A percentile compares a stretch with the other conserved stretches of the same genome.
phyloP scores from a whole-genome alignment of 768 basidiomycete genomes.

The Macrolepiota fuliginosa region DNA sequence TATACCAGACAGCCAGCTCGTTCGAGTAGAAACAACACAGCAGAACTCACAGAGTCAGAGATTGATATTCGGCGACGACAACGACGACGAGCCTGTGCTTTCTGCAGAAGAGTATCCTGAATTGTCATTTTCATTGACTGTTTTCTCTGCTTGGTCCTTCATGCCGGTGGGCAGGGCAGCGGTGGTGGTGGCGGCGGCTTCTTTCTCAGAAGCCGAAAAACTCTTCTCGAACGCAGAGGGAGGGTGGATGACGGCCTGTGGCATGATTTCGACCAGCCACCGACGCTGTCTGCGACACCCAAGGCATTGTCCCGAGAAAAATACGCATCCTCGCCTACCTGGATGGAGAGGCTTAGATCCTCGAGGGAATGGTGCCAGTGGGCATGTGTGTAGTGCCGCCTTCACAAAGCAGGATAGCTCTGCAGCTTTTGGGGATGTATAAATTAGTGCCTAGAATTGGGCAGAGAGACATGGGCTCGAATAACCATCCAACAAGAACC shows the following conservation, averaged over 20 bases:
- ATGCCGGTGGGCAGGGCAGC: no score
- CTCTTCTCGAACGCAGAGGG: constrained; percentile 47
- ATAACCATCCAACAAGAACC: constrained; percentile 84
- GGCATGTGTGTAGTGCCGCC: no score
- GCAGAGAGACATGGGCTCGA: constrained; percentile 34
- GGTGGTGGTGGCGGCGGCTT: no score
- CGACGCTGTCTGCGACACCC: constrained; percentile 96
- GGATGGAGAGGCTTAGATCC: constrained; percentile 51
- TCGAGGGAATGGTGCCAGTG: constrained; percentile 22
- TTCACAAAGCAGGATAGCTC: constrained; percentile 15
- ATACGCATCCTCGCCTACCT: no score
- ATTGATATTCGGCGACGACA: constrained; percentile 21
- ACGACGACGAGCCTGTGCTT: neutral
- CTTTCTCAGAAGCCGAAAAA: neutral
- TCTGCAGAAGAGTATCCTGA: constrained; percentile 4
- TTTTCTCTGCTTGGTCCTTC: no score
- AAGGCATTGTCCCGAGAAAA: constrained; percentile 78
- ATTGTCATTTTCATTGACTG: no score
- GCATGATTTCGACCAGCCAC: constrained; percentile 82
- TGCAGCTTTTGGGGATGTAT: constrained; percentile 66
- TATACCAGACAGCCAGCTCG: no score
- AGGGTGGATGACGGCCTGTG: constrained; percentile 23
- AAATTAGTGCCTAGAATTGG: neutral
- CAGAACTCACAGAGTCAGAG: no score
- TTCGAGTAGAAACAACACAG: no score